Base-by-base conservation (phyloP, 2,329 filamentous ascomycete genomes). In the Botrytis hyacinthi region DNA sequence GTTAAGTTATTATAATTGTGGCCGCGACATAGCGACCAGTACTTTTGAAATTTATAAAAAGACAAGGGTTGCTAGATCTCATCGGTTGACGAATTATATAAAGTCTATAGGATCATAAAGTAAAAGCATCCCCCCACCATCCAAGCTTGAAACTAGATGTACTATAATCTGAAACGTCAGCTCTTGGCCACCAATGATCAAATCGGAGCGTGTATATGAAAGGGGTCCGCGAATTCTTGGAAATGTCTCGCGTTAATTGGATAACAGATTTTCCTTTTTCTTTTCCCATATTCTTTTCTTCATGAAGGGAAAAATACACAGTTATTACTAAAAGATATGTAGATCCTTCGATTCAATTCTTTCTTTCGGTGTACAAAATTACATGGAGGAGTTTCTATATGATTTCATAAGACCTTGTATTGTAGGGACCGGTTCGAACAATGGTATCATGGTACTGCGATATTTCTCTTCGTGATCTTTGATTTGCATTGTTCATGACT, bases 51-150 rank as follows among this genome's bases (percentile, higher is more conserved):
- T 66, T 26, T 1, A 18, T 18, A 46, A 5, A 5, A 8, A 66
- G 44, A 66, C 22, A 37, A n/a, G 22, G 63, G 51, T 42, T 10
- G 22, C 32, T n/a, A 42, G 20, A 63, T 68, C 42, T 40, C 14
- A 54, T 68, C 35, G 22, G 63, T 67, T 67, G 63, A 54, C 63
- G 46, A 67, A 51, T 67, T n/a, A n/a, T n/a, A n/a, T n/a, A n/a
- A 67, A 37, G 22, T 37, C 14, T 51, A n/a, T 7, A 51, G 32
- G 26, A 37, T 37, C 7, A 65, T 32, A 44, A 48, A 32, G 14
- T 35, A 26, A 29, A 29, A 57, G 61, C 20, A 57, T 57, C 48
- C 48, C 46, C 46, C 48, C 66, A n/a, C 37, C 48, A 57, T 35
- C n/a, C 35, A 42, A 57, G 48, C 66, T 57, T 69, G 66, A 69